Percentiles rank a stretch among this genome's conserved stretches.
These are phyloP conservation scores for Hypoxylon cercidicola DNA, from an alignment of 495 filamentous ascomycete genomes.

Conservation along the genomic window DNA sequence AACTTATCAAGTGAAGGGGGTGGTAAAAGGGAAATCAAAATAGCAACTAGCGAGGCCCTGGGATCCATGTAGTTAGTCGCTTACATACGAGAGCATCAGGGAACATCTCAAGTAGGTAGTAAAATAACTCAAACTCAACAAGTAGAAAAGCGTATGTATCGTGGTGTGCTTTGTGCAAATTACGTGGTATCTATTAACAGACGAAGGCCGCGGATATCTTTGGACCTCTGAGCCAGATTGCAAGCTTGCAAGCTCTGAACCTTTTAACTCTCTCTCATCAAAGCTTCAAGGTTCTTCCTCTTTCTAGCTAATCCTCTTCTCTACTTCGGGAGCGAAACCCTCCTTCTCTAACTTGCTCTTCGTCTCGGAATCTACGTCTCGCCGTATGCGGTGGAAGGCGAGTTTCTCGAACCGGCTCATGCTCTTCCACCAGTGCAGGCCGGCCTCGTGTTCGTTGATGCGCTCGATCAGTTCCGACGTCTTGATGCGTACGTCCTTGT, in stretches of 20 bases:
- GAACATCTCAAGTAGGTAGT: background rate
- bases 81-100: background rate
- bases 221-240: constrained; percentile 3
- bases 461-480: constrained; percentile 84
- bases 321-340: constrained; percentile 38
- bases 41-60: background rate
- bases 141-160: constrained; percentile 2
- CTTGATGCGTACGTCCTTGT: constrained; percentile 77
- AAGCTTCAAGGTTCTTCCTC: background rate
- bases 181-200: constrained; percentile 40
- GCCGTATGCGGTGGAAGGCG: constrained; percentile 73
- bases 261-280: constrained; percentile 11
- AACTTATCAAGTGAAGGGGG: background rate
- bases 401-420: constrained; percentile 90
- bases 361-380: constrained; percentile 66
- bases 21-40: background rate
- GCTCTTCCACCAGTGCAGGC: constrained; percentile 89
- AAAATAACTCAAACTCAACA: constrained; percentile 6
- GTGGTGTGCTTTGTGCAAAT: constrained; percentile 34
- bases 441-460: constrained; percentile 86
- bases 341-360: constrained; percentile 46
- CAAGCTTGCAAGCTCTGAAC: constrained; percentile 13
- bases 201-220: constrained; percentile 37
- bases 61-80: background rate
- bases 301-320: constrained; percentile 46